Conservation (phyloP, 768 basidiomycete genomes). For the Boletus coccyginus region DNA sequence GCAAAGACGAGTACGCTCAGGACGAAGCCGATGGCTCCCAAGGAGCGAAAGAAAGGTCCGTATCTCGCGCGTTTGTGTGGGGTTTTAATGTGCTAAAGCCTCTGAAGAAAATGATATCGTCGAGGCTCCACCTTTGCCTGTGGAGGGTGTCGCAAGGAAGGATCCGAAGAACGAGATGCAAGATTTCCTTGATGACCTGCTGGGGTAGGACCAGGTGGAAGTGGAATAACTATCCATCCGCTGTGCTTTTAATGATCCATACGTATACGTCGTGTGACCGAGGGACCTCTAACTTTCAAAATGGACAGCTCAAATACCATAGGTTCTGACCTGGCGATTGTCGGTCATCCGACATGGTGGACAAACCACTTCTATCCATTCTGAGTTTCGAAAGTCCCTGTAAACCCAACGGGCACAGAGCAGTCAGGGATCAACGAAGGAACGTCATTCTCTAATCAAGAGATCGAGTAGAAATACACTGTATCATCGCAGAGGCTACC, state of each 20-base stretch:
- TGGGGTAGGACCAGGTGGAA: constrained; percentile 34
- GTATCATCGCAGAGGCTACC: neutral
- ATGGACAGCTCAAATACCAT: neutral
- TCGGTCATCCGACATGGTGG: neutral
- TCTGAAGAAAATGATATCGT: constrained; percentile 31
- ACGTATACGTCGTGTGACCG: neutral
- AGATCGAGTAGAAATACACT: constrained; percentile 4
- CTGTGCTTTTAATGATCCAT: neutral
- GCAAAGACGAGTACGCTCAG: constrained; percentile 51
- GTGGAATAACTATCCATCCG: neutral
- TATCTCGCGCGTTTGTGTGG: neutral
- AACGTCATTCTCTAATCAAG: neutral
- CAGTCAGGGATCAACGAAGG: neutral
- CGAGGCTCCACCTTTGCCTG: constrained; percentile 57
- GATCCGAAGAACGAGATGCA: constrained; percentile 59
- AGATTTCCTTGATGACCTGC: constrained; percentile 67
- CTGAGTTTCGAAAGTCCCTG: neutral
- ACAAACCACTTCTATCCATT: neutral
- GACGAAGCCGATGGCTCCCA: constrained; percentile 33
- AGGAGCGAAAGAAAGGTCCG: constrained; percentile 40
- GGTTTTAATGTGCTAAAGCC: neutral
- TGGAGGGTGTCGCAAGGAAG: constrained; percentile 33
- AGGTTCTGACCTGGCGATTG: neutral
- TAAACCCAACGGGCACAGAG: neutral
- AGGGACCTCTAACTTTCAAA: neutral